Base-by-base conservation (phyloP, 345 rosid genomes). In the Gossypium turneri region DNA sequence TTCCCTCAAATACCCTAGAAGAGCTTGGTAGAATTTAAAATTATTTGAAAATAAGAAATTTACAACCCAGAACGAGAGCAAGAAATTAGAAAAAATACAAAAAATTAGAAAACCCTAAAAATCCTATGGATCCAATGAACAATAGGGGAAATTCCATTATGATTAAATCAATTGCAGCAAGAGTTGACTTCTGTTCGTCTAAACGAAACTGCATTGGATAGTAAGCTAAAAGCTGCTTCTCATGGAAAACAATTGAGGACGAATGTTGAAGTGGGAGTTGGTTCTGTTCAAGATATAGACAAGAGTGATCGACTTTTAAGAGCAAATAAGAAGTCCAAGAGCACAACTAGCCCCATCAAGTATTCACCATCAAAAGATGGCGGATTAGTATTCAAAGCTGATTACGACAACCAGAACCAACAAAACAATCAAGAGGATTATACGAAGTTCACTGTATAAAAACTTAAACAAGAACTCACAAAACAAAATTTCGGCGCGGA, bases 381-480 rank as follows among this genome's bases (percentile, higher is more conserved):
- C 4, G 90, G 89, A 55, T 86, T 90, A 0, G 76, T 88, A 22
- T 91, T 82, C 79, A 82, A 67, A 80, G 90, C 84, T 2, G 90
- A 90, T 13, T 20, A 52, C 17, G 89, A 88, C 57, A 85, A 82
- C 75, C 84, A 79, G 52, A 88, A 90, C 78, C 86, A 86, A 68
- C 95, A 85, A 70, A 78, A 77, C 12, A 84, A 81, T 27, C 90
- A 81, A 74, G 94, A 84, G 62, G 97, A 96, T 76, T 90, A 92
- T 80, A 86, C 81, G 2, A 92, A 92, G 84, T 89, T 90, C 69
- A 92, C 92, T 0, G 78, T 92, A 50, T 90, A 82, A 82, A 89
- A 81, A 76, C 95, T 96, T 2, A 96, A 83, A 89, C 94, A 90
- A 78, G 97, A 96, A 50, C 90, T 96, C 55, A 93, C 94, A 0